Evolutionary conservation across 306 rosid genomes (phyloP).

Genomic region (Quercus parvula): DNA sequence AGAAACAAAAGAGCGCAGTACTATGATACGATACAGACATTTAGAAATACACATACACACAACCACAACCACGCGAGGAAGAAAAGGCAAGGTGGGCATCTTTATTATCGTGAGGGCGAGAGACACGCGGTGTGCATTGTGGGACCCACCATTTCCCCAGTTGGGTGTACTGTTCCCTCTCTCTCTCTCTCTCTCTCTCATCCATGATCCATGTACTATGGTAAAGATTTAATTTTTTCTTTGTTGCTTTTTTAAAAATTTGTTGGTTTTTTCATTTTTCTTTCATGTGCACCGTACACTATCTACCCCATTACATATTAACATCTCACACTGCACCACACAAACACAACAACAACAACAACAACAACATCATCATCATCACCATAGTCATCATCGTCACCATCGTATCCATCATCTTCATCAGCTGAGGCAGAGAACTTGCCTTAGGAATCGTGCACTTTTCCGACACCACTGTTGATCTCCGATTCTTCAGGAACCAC

Average conservation of each 20-base stretch:
- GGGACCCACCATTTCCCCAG: constrained; percentile 33
- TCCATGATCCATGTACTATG: not conserved
- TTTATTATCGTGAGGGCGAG: constrained; percentile 14
- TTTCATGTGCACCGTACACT: not conserved
- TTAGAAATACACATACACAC: too few species aligned
- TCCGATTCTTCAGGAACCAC: constrained; percentile 2
- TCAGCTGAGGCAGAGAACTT: constrained; percentile 17
- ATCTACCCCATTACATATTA: not conserved
- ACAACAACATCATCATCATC: constrained; percentile 17
- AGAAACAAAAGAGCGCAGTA: too few species aligned
- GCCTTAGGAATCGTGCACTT: constrained; percentile 24
- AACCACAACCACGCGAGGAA: too few species aligned
- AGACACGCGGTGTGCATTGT: constrained; percentile 34
- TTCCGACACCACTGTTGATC: constrained; percentile 30
- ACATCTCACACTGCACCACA: constrained; percentile 5
- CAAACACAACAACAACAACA: constrained; percentile 18
- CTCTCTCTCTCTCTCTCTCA: constrained; percentile 4
- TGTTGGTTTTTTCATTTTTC: not conserved
- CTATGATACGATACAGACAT: too few species aligned
- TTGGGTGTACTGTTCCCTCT: constrained; percentile 32
- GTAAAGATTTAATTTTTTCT: not conserved
- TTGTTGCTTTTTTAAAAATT: not conserved
- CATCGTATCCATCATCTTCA: not conserved
- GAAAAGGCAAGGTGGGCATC: constrained; percentile 6
- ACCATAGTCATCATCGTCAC: constrained; percentile 19